Percentiles rank a stretch among this genome's conserved stretches.
Evolutionary conservation across 2,329 filamentous ascomycete species (phyloP).

Genomic region (Arthrobotrys iridis): DNA sequence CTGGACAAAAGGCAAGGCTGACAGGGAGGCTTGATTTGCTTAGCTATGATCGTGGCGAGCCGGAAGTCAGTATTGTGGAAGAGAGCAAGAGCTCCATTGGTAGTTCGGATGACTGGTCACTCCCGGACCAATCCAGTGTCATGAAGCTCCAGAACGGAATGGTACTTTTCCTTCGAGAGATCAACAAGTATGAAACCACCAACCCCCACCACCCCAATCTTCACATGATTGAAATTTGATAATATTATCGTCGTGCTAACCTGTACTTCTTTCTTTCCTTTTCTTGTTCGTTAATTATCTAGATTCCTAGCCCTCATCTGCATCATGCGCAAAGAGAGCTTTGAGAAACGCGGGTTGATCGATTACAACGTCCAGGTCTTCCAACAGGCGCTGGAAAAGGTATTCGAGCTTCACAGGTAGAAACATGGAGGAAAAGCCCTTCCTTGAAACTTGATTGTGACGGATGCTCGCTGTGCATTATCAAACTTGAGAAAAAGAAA

Average conservation of each 20-base stretch:
- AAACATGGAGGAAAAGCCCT: conserved; percentile 35
- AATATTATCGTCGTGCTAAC: not conserved
- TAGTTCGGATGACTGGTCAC: conserved; percentile 57
- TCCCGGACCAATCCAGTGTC: conserved; percentile 74
- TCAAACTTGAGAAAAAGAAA: conserved; percentile 22
- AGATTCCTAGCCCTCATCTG: conserved; percentile 82
- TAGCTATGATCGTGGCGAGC: conserved; percentile 65
- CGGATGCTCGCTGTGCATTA: conserved; percentile 36
- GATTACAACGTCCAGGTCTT: conserved; percentile 88
- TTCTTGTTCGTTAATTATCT: not conserved
- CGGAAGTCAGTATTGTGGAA: conserved; percentile 63
- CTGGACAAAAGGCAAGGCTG: conserved; percentile 17
- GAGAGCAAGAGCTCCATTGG: conserved; percentile 48
- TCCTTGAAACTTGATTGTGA: conserved; percentile 40
- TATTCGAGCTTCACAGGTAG: conserved; percentile 71
- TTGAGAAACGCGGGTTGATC: conserved; percentile 83
- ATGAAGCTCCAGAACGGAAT: conserved; percentile 74
- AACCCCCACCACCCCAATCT: not conserved
- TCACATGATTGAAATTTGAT: conserved; percentile 5
- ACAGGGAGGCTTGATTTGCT: not conserved
- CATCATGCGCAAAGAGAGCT: conserved; percentile 85
- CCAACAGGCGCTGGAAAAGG: conserved; percentile 79
- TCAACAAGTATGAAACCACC: conserved; percentile 66
- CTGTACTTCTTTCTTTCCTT: not conserved
- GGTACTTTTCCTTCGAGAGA: conserved; percentile 74